Evolutionary conservation across 2,329 filamentous ascomycete genomes (phyloP).

Genomic region (Rhynchosporium graminicola): DNA sequence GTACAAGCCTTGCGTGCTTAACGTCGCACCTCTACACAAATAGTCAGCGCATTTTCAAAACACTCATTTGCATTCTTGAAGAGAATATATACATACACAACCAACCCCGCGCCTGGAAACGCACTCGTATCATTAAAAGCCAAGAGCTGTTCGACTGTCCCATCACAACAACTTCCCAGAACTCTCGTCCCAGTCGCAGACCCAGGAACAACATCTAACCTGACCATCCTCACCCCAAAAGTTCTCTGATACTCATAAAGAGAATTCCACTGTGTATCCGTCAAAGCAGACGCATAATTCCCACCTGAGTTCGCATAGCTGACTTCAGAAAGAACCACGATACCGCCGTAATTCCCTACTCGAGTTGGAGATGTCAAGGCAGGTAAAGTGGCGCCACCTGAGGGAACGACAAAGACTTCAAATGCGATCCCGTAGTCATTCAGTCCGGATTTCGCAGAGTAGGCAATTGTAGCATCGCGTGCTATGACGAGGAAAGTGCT

Average conservation of each 20-base stretch:
- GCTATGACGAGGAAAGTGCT: conserved; percentile 58
- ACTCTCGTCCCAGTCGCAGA: conserved; percentile 47
- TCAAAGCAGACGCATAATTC: conserved; percentile 43
- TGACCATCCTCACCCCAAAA: conserved; percentile 61
- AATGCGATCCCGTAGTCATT: conserved; percentile 63
- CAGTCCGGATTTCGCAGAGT: conserved; percentile 54
- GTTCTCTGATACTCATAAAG: conserved; percentile 58
- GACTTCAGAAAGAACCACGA: conserved; percentile 45
- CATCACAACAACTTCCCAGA: conserved; percentile 48
- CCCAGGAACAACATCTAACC: conserved; percentile 58
- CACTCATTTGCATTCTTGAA: too few relatives aligned
- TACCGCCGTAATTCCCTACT: conserved; percentile 56
- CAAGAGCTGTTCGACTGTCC: conserved; percentile 51
- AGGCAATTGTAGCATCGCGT: conserved; percentile 50
- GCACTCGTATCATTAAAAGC: conserved; percentile 53
- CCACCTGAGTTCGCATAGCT: conserved; percentile 49
- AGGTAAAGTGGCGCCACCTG: conserved; percentile 52
- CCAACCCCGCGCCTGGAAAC: conserved; percentile 56
- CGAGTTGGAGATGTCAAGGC: conserved; percentile 47
- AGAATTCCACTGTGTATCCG: conserved; percentile 55
- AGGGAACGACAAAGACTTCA: conserved; percentile 55
- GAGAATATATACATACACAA: conserved; percentile 17
- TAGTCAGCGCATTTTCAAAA: background rate
- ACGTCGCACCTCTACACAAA: conserved; percentile 40
- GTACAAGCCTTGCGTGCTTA: conserved; percentile 54